Evolutionary conservation across 129 eudicot genomes (phyloP), one percentile per base, ranked within the genome.

Genomic region (Kitagawia praeruptora): DNA sequence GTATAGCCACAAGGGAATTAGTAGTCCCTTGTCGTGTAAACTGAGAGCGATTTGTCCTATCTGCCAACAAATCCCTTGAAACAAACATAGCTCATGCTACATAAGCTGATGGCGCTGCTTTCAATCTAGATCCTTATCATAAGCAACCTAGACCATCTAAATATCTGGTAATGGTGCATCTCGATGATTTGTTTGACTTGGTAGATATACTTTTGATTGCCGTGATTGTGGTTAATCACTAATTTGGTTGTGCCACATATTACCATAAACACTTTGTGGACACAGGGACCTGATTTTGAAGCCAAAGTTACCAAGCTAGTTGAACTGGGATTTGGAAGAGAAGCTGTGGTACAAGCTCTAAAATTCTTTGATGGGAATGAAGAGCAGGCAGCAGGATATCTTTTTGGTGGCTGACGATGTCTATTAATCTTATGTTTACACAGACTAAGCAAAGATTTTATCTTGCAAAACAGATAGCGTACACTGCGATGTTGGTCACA

Each of bases 341-440:
- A 86, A 46, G 90, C 86, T 73, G 92, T 88, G 47, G 80, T 90
- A 79, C 93, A 92, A 83, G 98, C 96, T 81, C 83, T 92, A 0
- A 90, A 92, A 78, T 80, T 89, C 49, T 88, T 84, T 64, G 84
- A 92, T 84, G 99, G 97, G 63, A 95, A 95, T 73, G 97, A 92
- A 89, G 96, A 95, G 78, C 93, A 85, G 87, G 96, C 97, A 21
- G 96, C 99, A 70, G 89, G 92, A 61, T 90, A 86, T 81, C 99
- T 92, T 49, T 95, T 95, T 81, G 94, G 97, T 34, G 87, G 97
- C 41, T 86, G 85, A 86, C 71, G 46, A 21, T 23, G 12, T 19
- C 61, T n/a, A 74, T 15, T 14, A 74, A 75, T 46, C 58, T 74
- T 4, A 6, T 6, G 6, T 74, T 25, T 74, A 42, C 61, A 25